A percentile compares a stretch with the other conserved stretches of the same genome.
Conservation (phyloP, 129 eudicot genomes). For the Ambrosia artemisiifolia region DNA sequence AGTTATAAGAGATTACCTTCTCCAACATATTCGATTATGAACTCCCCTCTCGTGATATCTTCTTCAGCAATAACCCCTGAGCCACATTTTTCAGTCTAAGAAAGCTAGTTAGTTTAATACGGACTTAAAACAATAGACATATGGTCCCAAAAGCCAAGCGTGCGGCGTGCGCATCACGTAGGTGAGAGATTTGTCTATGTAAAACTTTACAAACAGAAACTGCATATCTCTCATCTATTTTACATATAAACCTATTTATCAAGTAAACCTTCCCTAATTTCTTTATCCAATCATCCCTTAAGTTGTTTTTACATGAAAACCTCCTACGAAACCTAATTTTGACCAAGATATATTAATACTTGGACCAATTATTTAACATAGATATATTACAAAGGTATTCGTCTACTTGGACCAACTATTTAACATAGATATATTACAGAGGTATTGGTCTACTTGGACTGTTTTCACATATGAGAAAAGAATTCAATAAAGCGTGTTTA, state of each 20-base stretch:
- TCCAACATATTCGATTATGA: constrained; percentile 96
- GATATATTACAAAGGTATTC: background rate
- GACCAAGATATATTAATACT: background rate
- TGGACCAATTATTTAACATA: background rate
- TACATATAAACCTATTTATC: too few species aligned
- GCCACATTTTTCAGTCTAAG: constrained; percentile 97
- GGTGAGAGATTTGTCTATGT: too few species aligned
- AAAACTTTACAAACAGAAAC: too few species aligned
- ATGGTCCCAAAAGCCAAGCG: background rate
- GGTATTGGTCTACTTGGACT: background rate
- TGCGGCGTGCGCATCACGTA: too few species aligned
- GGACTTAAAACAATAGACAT: background rate
- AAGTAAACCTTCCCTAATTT: too few species aligned
- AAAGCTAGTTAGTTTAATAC: constrained; percentile 22
- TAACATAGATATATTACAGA: background rate
- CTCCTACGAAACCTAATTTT: too few species aligned
- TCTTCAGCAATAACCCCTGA: constrained; percentile 94
- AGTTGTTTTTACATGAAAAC: too few species aligned
- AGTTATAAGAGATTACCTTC: constrained; percentile 57
- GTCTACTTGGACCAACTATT: background rate
- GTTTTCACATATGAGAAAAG: background rate
- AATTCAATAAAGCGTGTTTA: background rate
- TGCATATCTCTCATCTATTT: too few species aligned
- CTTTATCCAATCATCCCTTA: too few species aligned
- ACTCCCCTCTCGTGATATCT: constrained; percentile 84